Conservation (phyloP, 2,329 filamentous ascomycete genomes). For the Pseudocercospora fijiensis region DNA sequence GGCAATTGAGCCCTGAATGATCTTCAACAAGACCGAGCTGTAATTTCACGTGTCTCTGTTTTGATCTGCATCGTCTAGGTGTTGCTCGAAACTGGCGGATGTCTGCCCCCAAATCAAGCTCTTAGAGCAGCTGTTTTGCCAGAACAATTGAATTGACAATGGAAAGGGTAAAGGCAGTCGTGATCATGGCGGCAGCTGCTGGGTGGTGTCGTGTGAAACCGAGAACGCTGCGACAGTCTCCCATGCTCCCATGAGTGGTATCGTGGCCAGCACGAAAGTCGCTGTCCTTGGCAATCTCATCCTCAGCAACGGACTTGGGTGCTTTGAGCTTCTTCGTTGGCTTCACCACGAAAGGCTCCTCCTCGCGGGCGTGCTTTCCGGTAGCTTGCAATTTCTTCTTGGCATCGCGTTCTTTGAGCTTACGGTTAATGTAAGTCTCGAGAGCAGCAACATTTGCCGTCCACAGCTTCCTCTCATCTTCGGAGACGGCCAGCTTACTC, state of each 20-base stretch:
- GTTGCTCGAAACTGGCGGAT: background rate
- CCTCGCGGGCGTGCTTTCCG: background rate
- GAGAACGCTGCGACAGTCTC: background rate
- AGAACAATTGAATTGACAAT: background rate
- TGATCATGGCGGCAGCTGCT: conserved; percentile 4
- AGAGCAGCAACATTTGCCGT: background rate
- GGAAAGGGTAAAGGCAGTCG: background rate
- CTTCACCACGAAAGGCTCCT: background rate
- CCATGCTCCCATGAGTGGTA: background rate
- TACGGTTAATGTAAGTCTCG: background rate
- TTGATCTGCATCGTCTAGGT: background rate
- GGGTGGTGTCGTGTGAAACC: conserved; percentile 2
- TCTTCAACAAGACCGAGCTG: background rate
- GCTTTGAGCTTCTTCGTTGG: background rate
- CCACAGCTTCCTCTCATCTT: background rate
- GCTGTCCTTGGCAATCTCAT: background rate
- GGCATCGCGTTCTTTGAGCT: background rate
- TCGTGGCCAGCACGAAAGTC: background rate
- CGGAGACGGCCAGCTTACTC: conserved; percentile 2
- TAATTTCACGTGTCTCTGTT: background rate
- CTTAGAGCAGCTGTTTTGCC: conserved; percentile 3
- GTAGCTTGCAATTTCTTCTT: background rate
- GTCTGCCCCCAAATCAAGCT: background rate
- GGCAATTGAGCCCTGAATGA: background rate
- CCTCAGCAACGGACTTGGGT: background rate